Evolutionary conservation across 768 basidiomycete species (phyloP), one percentile per base, ranked within the genome.

Genomic region (Stropharia rugosoannulata): DNA sequence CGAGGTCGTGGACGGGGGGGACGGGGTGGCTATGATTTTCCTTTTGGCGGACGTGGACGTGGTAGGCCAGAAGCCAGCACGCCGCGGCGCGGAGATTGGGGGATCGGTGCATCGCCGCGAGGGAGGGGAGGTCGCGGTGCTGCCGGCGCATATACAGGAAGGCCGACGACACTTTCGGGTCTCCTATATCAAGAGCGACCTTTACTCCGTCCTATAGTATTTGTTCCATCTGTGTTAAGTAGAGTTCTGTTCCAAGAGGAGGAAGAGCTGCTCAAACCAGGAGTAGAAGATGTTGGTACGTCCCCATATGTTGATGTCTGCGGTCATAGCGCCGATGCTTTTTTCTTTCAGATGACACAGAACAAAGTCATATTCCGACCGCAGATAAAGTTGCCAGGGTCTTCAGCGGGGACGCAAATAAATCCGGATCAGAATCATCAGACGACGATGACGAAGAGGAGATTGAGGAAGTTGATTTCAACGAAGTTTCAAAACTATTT

Each of bases 401-500:
- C 1, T 91, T 92, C 71, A 81, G 79, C 56, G 76, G 69, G 8
- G 60, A 61, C 3, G 54, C 61, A 61, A 52, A 66, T 41, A 56
- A 66, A 13, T 68, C 68, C 2, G 59, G 64, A 27, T 68, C 69
- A 22, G 22, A 22, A 22, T 22, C 22, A 22, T 22, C 22, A 22
- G 22, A 22, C 4, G 68, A 68, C 15, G 76, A 73, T 1, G 59
- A 63, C 16, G 59, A 66, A 11, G 54, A 63, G 13, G 55, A 69
- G 15, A 66, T 86, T 22, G 79, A 82, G 64, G 84, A 84, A 62
- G 74, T 90, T 12, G 85, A 92, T 62, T 91, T 90, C 60, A 75
- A 77, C 13, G 86, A 90, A 46, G 62, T 86, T 41, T 81, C 69
- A 1, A 75, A 72, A 56, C 51, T 89, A 55, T 68, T 83, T 12